Base-by-base conservation (phyloP, 2,329 filamentous ascomycete genomes). In the Helotiales sp. region DNA sequence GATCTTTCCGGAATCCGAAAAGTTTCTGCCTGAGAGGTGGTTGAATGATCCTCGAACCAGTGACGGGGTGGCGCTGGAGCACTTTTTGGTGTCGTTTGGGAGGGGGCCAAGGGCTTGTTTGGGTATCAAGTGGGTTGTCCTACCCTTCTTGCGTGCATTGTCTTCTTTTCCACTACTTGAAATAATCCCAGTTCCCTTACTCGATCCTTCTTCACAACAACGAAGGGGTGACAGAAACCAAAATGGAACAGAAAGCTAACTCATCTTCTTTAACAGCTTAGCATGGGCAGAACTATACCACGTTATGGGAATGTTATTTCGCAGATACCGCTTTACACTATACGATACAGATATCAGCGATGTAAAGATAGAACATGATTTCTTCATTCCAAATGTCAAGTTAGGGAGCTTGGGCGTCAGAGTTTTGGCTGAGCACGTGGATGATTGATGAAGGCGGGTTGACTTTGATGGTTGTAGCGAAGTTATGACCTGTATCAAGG, bases 331-430 rank as follows among this genome's bases (percentile, higher is more conserved):
- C 8, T 36, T 69, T 54, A 63, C 67, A 36, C 58, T 70, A 31
- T 69, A 63, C 49, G 67, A 69, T 48, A 71, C 70, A 10, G 63
- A 61, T 57, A 29, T 44, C 12, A 50, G 51, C 1, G 68, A 69
- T 53, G 66, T 70, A 1, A 55, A 59, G 17, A 60, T 62, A n/a
- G 12, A 46, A 30, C 27, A 53, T 4, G 62, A 64, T 59, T 25
- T 17, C 3, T 60, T 64, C 29, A 59, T 60, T n/a, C 53, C 60
- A 9, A 19, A 46, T 7, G 50, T 54, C 1, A 62, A 57, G 30
- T 55, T 59, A 12, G 59, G 60, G 1, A 59, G 44, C 29, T 17
- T 59, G 36, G 62, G 62, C 9, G 50, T 64, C 5, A 54, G 57
- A 27, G 55, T 64, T 9, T 47, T 58, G 51, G 50, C n/a, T n/a